Evolutionary conservation across 352 stramenopile genomes (phyloP).

Genomic region (Globisporangium parvum): DNA sequence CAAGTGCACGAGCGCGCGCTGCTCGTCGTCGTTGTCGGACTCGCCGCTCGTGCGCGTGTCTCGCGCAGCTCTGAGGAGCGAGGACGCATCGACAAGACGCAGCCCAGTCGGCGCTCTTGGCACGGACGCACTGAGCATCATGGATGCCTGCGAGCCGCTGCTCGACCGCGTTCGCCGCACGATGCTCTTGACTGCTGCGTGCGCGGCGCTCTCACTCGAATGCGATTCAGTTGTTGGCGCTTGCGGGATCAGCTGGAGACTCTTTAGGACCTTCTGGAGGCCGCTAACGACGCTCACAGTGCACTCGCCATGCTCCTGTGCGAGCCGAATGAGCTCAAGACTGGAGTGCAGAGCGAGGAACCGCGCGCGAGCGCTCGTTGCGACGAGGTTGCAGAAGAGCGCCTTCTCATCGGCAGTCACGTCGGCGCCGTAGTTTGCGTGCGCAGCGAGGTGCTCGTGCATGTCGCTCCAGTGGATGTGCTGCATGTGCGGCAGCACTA

Average conservation of each 20-base stretch:
- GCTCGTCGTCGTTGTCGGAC: not conserved
- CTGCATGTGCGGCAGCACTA: slow-evolving; percentile 46
- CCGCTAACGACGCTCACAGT: slow-evolving; percentile 16
- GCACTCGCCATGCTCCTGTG: slow-evolving; percentile 24
- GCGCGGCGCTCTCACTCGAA: not conserved
- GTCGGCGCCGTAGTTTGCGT: slow-evolving; percentile 40
- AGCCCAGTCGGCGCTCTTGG: not conserved
- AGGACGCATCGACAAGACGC: slow-evolving; percentile 19
- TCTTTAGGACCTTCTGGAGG: slow-evolving; percentile 24
- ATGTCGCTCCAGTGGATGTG: slow-evolving; percentile 58
- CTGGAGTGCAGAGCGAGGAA: slow-evolving; percentile 40
- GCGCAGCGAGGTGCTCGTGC: slow-evolving; percentile 34
- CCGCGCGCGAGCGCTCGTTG: slow-evolving; percentile 21
- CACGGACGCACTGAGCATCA: not conserved
- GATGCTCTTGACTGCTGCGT: not conserved
- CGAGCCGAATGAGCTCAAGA: slow-evolving; percentile 24
- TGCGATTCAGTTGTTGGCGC: not conserved
- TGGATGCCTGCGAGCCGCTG: slow-evolving; percentile 7
- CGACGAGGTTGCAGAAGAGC: slow-evolving; percentile 57
- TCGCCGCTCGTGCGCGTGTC: not conserved
- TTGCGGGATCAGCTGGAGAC: slow-evolving; percentile 24
- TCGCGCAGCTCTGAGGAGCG: slow-evolving; percentile 22
- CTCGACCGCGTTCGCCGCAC: slow-evolving; percentile 4
- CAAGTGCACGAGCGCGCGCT: slow-evolving; percentile 38
- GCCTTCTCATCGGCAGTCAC: slow-evolving; percentile 44